Evolutionary conservation across 2,329 filamentous ascomycete genomes (phyloP).

Genomic region (Leptographium flavum): DNA sequence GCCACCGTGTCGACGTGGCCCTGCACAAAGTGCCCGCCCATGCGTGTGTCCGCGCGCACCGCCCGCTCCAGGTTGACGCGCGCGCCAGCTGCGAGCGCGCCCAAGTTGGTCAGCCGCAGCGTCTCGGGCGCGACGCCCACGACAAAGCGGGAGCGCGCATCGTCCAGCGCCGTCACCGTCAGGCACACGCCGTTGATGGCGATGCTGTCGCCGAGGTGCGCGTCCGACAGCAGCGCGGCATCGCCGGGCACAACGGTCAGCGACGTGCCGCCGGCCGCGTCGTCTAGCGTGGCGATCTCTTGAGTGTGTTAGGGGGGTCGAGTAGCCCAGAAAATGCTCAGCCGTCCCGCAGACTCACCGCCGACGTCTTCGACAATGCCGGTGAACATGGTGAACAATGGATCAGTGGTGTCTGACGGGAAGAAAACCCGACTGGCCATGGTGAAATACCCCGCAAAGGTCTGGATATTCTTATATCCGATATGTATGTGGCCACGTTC

Average conservation of each 20-base stretch:
- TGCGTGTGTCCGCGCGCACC: constrained; percentile 78
- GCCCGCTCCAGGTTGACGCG: constrained; percentile 88
- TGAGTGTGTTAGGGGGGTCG: too few species aligned
- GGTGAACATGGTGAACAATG: constrained; percentile 61
- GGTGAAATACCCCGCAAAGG: too few species aligned
- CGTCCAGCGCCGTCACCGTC: constrained; percentile 54
- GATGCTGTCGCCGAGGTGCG: constrained; percentile 83
- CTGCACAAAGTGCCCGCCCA: constrained; percentile 97
- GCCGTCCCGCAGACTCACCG: constrained; percentile 41
- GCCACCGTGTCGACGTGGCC: constrained; percentile 91
- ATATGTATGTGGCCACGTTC: too few species aligned
- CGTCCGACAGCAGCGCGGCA: constrained; percentile 68
- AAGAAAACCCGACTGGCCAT: too few species aligned
- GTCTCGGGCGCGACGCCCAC: constrained; percentile 94
- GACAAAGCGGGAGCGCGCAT: constrained; percentile 45
- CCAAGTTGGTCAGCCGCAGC: constrained; percentile 89
- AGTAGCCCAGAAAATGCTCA: constrained; percentile 9
- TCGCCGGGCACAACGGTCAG: constrained; percentile 63
- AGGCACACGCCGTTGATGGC: constrained; percentile 91
- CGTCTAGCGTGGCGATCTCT: constrained; percentile 71
- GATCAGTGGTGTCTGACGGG: too few species aligned
- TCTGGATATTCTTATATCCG: too few species aligned
- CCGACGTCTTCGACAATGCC: constrained; percentile 87
- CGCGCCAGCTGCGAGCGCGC: constrained; percentile 48
- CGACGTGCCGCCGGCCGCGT: constrained; percentile 76